Evolutionary conservation across 495 filamentous ascomycete species (phyloP), one percentile per base, ranked within the genome.

Genomic region (Penicillium atrosanguineum): DNA sequence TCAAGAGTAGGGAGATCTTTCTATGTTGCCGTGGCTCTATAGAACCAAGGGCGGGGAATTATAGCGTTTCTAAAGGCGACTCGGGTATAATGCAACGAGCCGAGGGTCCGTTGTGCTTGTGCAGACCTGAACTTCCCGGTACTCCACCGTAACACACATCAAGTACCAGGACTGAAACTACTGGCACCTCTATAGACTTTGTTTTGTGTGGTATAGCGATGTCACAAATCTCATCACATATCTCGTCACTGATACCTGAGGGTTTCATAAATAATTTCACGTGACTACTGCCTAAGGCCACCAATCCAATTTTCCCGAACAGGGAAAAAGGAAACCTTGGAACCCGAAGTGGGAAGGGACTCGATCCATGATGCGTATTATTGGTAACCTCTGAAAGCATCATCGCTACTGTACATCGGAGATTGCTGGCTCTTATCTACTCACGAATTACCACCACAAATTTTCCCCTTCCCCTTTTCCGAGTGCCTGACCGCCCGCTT

Each of bases 11-110:
- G 12, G 12, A 14, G 2, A 14, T 12, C 23, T 2, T 20, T 9
- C 38, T 40, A 1, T 19, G 16, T 20, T 11, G 15, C 38, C 4
- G 6, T 1, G 38, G 18, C 16, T 40, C 38, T 40, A 40, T 40
- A 20, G 16, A 40, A 19, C 16, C 19, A 39, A 39, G 7, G 49
- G 49, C 44, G 51, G 59, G 60, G 56, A 50, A 55, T 20, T n/a
- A 47, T 14, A 6, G 21, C 25, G 6, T 18, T 52, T 31, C 16
- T 14, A 14, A 28, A 44, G 42, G 48, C 39, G 50, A 56, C 41
- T 64, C 62, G 62, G 62, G 55, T 61, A 61, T 56, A 51, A 45
- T 11, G 46, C n/a, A 37, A 41, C 20, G 25, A 56, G 61, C 61
- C 61, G 61, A 64, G 57, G 55, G 43, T 20, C 21, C 16, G 12